Evolutionary conservation across 2,329 filamentous ascomycete species (phyloP).

Genomic region (Monosporascus sp.): DNA sequence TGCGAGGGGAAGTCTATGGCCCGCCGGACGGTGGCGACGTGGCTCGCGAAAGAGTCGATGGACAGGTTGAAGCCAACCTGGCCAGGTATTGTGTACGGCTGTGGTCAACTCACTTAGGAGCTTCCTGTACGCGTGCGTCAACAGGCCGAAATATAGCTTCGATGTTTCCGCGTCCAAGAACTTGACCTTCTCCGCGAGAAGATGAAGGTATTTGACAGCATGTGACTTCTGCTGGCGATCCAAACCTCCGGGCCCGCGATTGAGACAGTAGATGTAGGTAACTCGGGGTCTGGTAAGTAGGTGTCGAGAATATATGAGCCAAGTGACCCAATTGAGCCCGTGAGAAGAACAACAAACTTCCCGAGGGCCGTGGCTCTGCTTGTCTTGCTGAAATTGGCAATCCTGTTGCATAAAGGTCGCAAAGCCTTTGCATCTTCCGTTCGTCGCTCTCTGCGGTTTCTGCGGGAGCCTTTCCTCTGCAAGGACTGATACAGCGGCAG

Average conservation of each 20-base stretch:
- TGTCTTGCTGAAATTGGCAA: slow-evolving; percentile 8
- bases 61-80: slow-evolving; percentile 18
- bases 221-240: slow-evolving; percentile 7
- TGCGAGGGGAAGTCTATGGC: slow-evolving; percentile 13
- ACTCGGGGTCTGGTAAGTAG: slow-evolving; percentile 7
- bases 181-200: slow-evolving; percentile 8
- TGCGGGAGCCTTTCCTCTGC: neutral
- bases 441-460: neutral
- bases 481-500: slow-evolving; percentile 2
- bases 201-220: slow-evolving; percentile 4
- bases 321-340: slow-evolving; percentile 17
- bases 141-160: slow-evolving; percentile 12
- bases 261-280: slow-evolving; percentile 14
- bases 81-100: slow-evolving; percentile 15
- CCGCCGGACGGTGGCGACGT: slow-evolving; percentile 5
- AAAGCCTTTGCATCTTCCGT: slow-evolving; percentile 9
- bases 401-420: slow-evolving; percentile 3
- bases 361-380: neutral
- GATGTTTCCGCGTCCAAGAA: slow-evolving; percentile 11
- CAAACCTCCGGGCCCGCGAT: slow-evolving; percentile 6
- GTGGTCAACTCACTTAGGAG: slow-evolving; percentile 7
- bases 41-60: slow-evolving; percentile 9
- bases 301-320: slow-evolving; percentile 16
- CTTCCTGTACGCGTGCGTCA: slow-evolving; percentile 2
- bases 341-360: slow-evolving; percentile 12